phyloP scores from a whole-genome alignment of 805 yeast species.

The Saccharomycodes ludwigii region DNA sequence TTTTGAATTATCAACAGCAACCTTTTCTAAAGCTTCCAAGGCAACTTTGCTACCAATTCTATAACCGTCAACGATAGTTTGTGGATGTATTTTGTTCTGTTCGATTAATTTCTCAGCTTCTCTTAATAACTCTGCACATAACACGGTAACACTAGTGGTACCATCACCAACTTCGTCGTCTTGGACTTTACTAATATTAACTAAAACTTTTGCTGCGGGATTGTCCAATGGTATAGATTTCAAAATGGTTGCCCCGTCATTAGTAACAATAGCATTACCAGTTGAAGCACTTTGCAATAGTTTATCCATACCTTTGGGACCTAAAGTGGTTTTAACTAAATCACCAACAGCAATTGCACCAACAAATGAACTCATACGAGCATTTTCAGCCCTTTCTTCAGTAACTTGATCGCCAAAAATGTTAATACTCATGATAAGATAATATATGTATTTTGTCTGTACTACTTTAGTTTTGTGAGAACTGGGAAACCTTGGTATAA shows the following conservation, averaged over 20 bases:
- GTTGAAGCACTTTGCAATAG: slow-evolving; percentile 77
- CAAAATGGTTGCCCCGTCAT: slow-evolving; percentile 96
- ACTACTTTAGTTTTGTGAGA: too few species aligned
- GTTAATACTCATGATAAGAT: slow-evolving; percentile 60
- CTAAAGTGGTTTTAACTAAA: slow-evolving; percentile 83
- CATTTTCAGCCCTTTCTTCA: slow-evolving; percentile 96
- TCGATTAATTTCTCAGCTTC: slow-evolving; percentile 92
- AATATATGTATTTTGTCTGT: too few species aligned
- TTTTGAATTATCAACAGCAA: slow-evolving; percentile 62
- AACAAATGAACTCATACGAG: slow-evolving; percentile 92
- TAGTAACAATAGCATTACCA: slow-evolving; percentile 71
- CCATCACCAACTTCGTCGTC: slow-evolving; percentile 99
- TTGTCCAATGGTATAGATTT: slow-evolving; percentile 91
- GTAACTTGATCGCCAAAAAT: slow-evolving; percentile 95
- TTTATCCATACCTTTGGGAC: slow-evolving; percentile 99
- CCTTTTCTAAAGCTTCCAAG: slow-evolving; percentile 57
- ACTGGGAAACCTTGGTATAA: too few species aligned
- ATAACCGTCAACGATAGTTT: slow-evolving; percentile 92
- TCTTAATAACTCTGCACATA: slow-evolving; percentile 81
- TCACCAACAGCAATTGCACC: slow-evolving; percentile 99
- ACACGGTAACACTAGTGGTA: slow-evolving; percentile 88
- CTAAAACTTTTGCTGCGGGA: slow-evolving; percentile 94
- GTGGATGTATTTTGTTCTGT: slow-evolving; percentile 84
- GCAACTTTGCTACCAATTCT: slow-evolving; percentile 86
- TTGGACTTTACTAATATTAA: slow-evolving; percentile 89